These are phyloP conservation scores for Phialophora chinensis DNA, from an alignment of 2,329 filamentous ascomycete genomes.

Conservation along the genomic window DNA sequence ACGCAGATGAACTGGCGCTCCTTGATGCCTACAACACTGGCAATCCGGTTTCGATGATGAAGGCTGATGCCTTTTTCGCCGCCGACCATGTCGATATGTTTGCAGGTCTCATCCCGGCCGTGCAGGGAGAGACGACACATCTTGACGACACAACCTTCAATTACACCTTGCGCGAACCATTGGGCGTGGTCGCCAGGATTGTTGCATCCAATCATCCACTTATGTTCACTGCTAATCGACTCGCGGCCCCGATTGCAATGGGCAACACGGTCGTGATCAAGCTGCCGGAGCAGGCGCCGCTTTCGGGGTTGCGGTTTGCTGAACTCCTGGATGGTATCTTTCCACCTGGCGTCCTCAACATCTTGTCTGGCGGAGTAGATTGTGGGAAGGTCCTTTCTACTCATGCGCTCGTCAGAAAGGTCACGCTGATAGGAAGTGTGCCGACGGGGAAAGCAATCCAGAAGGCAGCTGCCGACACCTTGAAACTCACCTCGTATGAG, in stretches of 20 bases:
- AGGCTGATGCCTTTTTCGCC: conserved; percentile 37
- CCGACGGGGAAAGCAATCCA: conserved; percentile 48
- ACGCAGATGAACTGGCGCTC: conserved; percentile 39
- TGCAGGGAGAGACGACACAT: conserved; percentile 41
- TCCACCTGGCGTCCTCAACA: conserved; percentile 49
- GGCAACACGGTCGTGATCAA: conserved; percentile 66
- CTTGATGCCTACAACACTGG: conserved; percentile 45
- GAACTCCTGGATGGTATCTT: conserved; percentile 46
- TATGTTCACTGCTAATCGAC: conserved; percentile 80
- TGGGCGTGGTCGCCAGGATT: conserved; percentile 79
- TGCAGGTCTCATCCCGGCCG: conserved; percentile 40
- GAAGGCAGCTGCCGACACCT: conserved; percentile 48
- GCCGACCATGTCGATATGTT: conserved; percentile 40
- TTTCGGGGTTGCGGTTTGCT: conserved; percentile 57
- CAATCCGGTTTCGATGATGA: conserved; percentile 41
- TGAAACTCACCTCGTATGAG: conserved; percentile 67
- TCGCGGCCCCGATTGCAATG: conserved; percentile 67
- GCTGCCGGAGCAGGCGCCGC: conserved; percentile 65
- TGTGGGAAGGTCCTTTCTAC: conserved; percentile 43
- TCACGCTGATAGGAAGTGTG: conserved; percentile 48
- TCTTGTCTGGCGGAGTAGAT: conserved; percentile 42
- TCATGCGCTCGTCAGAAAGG: conserved; percentile 50
- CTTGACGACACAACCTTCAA: conserved; percentile 63
- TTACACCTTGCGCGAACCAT: conserved; percentile 77
- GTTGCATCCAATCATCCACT: conserved; percentile 84